A percentile compares a stretch with the other conserved stretches of the same genome.
Evolutionary conservation across 78 protist species (phyloP).

Genomic region (Blattamonas nauphoetae): DNA sequence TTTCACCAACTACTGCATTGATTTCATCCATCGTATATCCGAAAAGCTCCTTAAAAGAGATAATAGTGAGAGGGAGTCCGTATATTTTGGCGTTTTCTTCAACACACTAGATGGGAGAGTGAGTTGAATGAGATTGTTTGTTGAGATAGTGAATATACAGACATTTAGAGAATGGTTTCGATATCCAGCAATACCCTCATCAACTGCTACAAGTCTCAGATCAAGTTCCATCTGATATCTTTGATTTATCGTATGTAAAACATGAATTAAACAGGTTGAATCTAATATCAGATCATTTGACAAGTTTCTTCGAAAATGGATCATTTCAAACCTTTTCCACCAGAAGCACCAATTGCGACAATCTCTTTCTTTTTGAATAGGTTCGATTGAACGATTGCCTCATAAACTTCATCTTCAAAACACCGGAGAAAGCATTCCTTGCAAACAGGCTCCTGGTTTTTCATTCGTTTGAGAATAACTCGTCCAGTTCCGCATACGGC

Average conservation of each 20-base stretch:
- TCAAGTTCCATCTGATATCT: constrained; percentile 65
- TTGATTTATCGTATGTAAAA: constrained; percentile 50
- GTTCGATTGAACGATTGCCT: constrained; percentile 44
- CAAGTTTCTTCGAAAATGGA: not conserved
- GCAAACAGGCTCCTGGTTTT: constrained; percentile 56
- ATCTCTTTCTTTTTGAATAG: constrained; percentile 57
- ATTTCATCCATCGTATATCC: constrained; percentile 87
- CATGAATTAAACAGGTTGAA: constrained; percentile 69
- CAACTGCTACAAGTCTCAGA: constrained; percentile 66
- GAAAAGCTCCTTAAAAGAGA: constrained; percentile 71
- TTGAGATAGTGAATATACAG: not conserved
- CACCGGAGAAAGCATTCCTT: constrained; percentile 60
- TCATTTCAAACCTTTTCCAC: constrained; percentile 65
- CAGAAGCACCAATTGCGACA: constrained; percentile 79
- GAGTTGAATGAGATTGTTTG: not conserved
- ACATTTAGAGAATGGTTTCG: constrained; percentile 80
- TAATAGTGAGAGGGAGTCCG: constrained; percentile 57
- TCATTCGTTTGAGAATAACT: constrained; percentile 59
- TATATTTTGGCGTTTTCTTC: constrained; percentile 52
- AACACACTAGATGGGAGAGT: constrained; percentile 45
- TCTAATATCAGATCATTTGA: constrained; percentile 17
- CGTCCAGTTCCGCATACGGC: constrained; percentile 2
- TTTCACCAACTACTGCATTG: constrained; percentile 46
- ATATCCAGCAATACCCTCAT: constrained; percentile 90
- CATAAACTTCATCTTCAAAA: constrained; percentile 77